These are phyloP conservation scores for Flaveria robusta DNA, from an alignment of 129 eudicot species.

Conservation along the genomic window DNA sequence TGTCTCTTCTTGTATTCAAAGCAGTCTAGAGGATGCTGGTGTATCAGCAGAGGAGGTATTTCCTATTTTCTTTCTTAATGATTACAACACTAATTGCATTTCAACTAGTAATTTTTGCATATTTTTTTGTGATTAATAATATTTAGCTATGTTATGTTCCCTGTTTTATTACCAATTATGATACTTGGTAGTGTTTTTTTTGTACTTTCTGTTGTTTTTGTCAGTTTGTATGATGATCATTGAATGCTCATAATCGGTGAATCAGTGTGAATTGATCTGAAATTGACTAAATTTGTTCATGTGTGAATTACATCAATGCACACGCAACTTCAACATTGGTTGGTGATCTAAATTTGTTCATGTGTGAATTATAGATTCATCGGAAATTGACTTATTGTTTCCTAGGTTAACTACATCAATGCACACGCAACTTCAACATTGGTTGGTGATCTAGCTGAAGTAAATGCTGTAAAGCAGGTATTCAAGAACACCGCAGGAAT, in stretches of 20 bases:
- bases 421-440: conserved; percentile 98
- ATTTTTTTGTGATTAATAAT: background rate
- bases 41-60: conserved; percentile 95
- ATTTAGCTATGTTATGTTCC: background rate
- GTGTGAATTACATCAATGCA: background rate
- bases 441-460: conserved; percentile 96
- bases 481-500: conserved; percentile 85
- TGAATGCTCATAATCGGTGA: background rate
- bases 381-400: background rate
- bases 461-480: conserved; percentile 92
- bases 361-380: background rate
- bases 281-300: background rate
- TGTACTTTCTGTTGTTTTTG: background rate
- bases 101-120: background rate
- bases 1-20: conserved; percentile 89
- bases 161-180: background rate
- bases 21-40: conserved; percentile 83
- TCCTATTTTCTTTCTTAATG: background rate
- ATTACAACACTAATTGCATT: conserved; percentile 10
- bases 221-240: background rate
- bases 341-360: background rate
- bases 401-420: conserved; percentile 93
- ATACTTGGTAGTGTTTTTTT: background rate
- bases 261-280: too few species aligned
- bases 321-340: too few species aligned